Evolutionary conservation across 331 rosid species (phyloP), one percentile per base, ranked within the genome.

Genomic region (Saraca asoca): DNA sequence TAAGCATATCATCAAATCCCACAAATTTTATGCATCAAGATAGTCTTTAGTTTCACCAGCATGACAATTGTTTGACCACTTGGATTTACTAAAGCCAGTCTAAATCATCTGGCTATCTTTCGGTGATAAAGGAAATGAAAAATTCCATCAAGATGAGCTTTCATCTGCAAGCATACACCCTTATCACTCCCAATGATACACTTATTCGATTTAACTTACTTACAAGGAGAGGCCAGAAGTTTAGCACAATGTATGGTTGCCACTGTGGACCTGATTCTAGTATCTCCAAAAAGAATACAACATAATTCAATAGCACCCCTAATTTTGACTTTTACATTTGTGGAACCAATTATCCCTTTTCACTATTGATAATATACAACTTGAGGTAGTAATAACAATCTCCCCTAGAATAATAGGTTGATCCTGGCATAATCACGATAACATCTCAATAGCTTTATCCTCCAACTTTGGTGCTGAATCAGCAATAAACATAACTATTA

Each of bases 291-390:
- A 59, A 90, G 96, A 68, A 90, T 97, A 60, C 92, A 82, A 18
- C 98, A 90, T 79, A 94, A 72, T 73, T 94, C 98, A 42, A 97
- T 96, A 48, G 98, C 98, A 74, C 96, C 98, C 38, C 98, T 97
- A 69, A 82, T 81, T 81, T 85, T 90, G 75, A 90, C 95, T 72
- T 81, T 83, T n/a, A 73, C 49, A 82, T 78, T 86, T 39, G 78
- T 76, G 71, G 97, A 86, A 80, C 81, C 74, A 75, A 88, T 81
- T 68, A 88, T 84, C 80, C 99, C 90, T 75, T n/a, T 81, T 90
- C 48, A 90, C 81, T 60, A 86, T 71, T 68, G 96, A 90, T 78
- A 76, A 75, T 71, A 88, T 79, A 76, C 89, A 86, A 73, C 95
- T 89, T 66, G 87, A 76, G 65, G 96, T 85, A 41, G 71, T 75